A percentile compares a stretch with the other conserved stretches of the same genome.
These are phyloP conservation scores for Solanum chacoense DNA, from an alignment of 305 asterid genomes.

Conservation along the genomic window DNA sequence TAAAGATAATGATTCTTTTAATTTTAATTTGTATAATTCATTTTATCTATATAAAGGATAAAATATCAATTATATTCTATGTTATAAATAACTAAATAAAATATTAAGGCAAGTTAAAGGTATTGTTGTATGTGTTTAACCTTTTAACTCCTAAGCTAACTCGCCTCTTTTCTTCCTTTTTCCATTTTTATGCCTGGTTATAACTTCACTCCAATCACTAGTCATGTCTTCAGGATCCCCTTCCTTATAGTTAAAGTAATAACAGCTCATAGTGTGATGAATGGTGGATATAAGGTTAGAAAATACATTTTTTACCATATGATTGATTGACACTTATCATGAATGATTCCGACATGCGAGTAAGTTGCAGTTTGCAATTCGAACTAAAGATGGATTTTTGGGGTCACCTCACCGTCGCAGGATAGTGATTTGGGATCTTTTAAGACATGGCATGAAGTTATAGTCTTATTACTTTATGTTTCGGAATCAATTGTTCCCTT, in stretches of 20 bases:
- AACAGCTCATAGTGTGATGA: not conserved
- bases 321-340: not conserved
- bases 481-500: not conserved
- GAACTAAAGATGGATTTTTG: not conserved
- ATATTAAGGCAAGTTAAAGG: not conserved
- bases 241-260: too few species aligned
- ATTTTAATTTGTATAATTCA: too few species aligned
- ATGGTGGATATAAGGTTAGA: not conserved
- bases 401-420: not conserved
- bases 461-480: not conserved
- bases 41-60: not conserved
- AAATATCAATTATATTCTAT: not conserved
- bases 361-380: not conserved
- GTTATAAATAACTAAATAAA: not conserved
- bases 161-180: too few species aligned
- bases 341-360: not conserved
- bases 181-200: too few species aligned
- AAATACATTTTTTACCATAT: not conserved
- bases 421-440: too few species aligned
- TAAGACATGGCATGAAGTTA: too few species aligned
- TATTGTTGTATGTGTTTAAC: not conserved
- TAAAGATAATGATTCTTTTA: too few species aligned
- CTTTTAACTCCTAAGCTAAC: not conserved
- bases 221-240: not conserved
- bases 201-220: not conserved